Conservation (phyloP, 2,329 filamentous ascomycete species). For the Shiraia sp. region DNA sequence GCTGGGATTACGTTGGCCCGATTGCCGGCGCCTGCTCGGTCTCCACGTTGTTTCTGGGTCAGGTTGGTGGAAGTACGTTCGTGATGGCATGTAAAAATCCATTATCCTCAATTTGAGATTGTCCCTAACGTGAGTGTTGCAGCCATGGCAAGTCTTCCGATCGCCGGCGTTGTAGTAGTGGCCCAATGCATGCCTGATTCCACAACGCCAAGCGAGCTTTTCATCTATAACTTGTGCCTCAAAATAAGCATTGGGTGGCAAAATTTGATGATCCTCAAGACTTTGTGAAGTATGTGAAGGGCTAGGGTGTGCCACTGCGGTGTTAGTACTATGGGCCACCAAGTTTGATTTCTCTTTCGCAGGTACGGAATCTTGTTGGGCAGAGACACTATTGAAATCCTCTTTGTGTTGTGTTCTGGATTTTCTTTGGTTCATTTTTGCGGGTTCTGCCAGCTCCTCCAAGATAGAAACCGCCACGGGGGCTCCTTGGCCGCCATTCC, state of each 20-base stretch:
- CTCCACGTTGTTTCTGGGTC: slow-evolving; percentile 21
- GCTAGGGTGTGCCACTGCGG: too few relatives aligned
- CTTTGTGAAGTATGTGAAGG: too few relatives aligned
- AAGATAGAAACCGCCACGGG: too few relatives aligned
- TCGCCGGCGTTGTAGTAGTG: slow-evolving; percentile 36
- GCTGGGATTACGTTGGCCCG: slow-evolving; percentile 6
- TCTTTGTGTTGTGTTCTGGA: too few relatives aligned
- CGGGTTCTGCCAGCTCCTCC: too few relatives aligned
- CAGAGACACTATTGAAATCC: too few relatives aligned
- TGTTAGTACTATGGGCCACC: too few relatives aligned
- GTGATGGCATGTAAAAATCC: slow-evolving; percentile 34
- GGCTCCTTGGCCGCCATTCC: too few relatives aligned
- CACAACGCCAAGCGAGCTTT: slow-evolving; percentile 30
- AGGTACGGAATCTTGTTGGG: too few relatives aligned
- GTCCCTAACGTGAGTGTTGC: slow-evolving; percentile 18
- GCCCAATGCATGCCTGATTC: slow-evolving; percentile 29
- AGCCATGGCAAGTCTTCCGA: slow-evolving; percentile 26
- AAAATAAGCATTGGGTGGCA: slow-evolving; percentile 28
- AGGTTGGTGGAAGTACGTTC: slow-evolving; percentile 17
- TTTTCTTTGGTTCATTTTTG: too few relatives aligned
- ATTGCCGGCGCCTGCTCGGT: slow-evolving; percentile 14
- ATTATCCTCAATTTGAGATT: slow-evolving; percentile 14
- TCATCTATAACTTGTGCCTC: slow-evolving; percentile 12
- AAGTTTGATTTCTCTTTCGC: too few relatives aligned
- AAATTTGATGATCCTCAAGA: slow-evolving; percentile 20